Base-by-base conservation (phyloP, 306 rosid species). In the Sindora glabra region DNA sequence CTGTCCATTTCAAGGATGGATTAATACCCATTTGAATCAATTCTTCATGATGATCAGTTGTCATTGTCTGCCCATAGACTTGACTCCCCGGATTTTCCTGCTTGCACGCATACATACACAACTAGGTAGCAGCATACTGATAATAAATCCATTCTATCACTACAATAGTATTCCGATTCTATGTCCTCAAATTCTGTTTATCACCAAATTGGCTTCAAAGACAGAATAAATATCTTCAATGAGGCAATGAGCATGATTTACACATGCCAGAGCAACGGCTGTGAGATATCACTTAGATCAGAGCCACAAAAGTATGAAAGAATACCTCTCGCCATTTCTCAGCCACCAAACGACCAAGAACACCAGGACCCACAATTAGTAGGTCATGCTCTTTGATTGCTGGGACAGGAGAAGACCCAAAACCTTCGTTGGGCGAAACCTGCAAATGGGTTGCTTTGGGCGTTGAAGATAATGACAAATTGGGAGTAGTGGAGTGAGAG, bases 301-400 rank as follows among this genome's bases (percentile, higher is more conserved):
- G 14, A 44, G 39, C 10, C 15, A 18, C 1, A 17, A 33, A 40
- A 39, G 50, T 45, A 36, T n/a, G 19, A 50, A 48, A 45, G 18
- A 50, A 23, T 68, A 89, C 99, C 90, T 92, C 63, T 64, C 70
- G 72, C 99, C 99, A 92, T 63, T 84, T 73, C 14, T 83, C 80
- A 33, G 99, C 96, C 5, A 92, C 90, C 62, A 89, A 75, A 48
- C 99, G 94, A 62, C 96, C 99, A 45, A 92, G 92, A 68, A 92
- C 94, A 3, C 99, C 99, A 0, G 99, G 94, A 58, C 99, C 99
- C 62, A 89, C 95, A 44, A 92, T 78, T 63, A 92, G 77, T n/a
- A 92, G 74, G 73, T 86, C 95, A 30, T 74, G 56, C 34, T 77
- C 78, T 21, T 72, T 81, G 29, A 82, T 55, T 29, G 59, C 4